phyloP scores from a whole-genome alignment of 306 rosid genomes.

The Cucurbita argyrosperma region DNA sequence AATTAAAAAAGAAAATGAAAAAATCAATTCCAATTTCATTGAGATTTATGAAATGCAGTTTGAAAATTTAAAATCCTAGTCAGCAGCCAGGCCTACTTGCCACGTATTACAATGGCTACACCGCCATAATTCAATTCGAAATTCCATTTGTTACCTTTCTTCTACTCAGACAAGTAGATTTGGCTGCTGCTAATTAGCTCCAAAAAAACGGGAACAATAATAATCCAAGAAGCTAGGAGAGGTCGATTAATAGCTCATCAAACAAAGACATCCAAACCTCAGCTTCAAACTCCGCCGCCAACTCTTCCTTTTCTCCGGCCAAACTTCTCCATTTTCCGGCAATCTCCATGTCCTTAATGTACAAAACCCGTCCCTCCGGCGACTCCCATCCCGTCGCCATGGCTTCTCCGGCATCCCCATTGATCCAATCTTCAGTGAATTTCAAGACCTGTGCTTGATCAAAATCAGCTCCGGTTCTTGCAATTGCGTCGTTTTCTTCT shows the following conservation, averaged over 20 bases:
- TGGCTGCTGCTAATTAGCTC: not conserved
- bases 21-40: not conserved
- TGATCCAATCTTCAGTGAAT: constrained; percentile 39
- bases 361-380: constrained; percentile 16
- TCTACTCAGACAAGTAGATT: not conserved
- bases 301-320: constrained; percentile 16
- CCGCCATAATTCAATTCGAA: too few species aligned
- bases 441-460: constrained; percentile 8
- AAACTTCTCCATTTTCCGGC: constrained; percentile 26
- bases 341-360: constrained; percentile 43
- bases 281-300: constrained; percentile 27
- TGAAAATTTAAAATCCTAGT: too few species aligned
- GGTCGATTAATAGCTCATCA: constrained; percentile 34
- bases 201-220: too few species aligned
- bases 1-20: not conserved
- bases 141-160: too few species aligned
- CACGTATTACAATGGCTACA: too few species aligned
- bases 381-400: constrained; percentile 46
- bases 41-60: not conserved
- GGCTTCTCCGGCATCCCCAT: constrained; percentile 18
- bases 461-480: not conserved
- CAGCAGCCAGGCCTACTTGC: too few species aligned
- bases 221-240: not conserved
- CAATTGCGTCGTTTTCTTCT: not conserved
- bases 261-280: constrained; percentile 33